Evolutionary conservation across 768 basidiomycete species (phyloP).

Genomic region (Kwoniella mangroviensis): DNA sequence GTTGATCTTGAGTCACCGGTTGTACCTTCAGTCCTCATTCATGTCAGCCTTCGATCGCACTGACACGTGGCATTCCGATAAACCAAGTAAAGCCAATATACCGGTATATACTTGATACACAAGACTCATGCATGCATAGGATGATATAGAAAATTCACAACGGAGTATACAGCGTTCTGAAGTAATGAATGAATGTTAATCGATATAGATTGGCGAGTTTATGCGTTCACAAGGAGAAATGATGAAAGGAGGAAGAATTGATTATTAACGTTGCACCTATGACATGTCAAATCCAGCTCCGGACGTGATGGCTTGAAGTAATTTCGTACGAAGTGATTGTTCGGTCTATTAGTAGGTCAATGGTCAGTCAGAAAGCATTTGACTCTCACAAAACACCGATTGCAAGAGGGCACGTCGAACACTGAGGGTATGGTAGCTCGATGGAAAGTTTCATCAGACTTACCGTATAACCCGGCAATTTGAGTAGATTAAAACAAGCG

Average conservation of each 20-base stretch:
- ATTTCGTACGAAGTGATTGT: conserved; percentile 69
- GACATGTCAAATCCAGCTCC: conserved; percentile 94
- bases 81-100: conserved; percentile 9
- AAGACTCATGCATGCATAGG: neutral
- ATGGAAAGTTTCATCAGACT: conserved; percentile 2
- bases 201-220: too few relatives aligned
- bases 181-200: too few relatives aligned
- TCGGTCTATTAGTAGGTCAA: conserved; percentile 65
- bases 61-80: conserved; percentile 21
- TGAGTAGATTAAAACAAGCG: conserved; percentile 90
- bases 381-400: too few relatives aligned
- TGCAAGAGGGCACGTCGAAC: too few relatives aligned
- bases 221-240: too few relatives aligned
- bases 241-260: neutral
- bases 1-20: too few relatives aligned
- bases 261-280: conserved; percentile 51
- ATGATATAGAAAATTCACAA: neutral
- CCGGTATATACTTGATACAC: neutral
- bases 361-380: neutral
- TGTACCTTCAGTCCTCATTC: neutral
- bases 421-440: too few relatives aligned
- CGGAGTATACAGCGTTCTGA: neutral
- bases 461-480: conserved; percentile 62
- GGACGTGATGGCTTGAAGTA: conserved; percentile 82
- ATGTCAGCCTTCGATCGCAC: neutral